These are phyloP conservation scores for Coemansia sp. DNA, from an alignment of 192 early-diverging fungal species.

Conservation along the genomic window DNA sequence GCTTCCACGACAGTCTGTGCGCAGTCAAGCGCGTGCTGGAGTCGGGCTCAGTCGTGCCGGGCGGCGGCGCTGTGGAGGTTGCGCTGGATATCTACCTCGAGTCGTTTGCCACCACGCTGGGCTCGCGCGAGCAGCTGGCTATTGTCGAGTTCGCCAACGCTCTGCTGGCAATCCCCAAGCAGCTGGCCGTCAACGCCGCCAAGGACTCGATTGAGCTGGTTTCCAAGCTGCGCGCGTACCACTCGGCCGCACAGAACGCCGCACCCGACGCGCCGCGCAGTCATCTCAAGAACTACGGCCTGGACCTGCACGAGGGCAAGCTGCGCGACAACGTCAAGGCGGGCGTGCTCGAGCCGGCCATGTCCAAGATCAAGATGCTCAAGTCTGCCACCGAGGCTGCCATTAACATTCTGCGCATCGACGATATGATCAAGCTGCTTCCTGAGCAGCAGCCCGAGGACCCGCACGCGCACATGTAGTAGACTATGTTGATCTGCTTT, in stretches of 20 bases:
- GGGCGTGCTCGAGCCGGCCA: slow-evolving; percentile 95
- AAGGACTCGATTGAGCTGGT: slow-evolving; percentile 98
- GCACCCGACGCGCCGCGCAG: slow-evolving; percentile 68
- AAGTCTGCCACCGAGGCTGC: slow-evolving; percentile 99
- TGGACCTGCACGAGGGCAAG: slow-evolving; percentile 92
- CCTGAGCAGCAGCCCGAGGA: slow-evolving; percentile 52
- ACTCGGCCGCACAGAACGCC: slow-evolving; percentile 83
- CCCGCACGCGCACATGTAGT: slow-evolving; percentile 54
- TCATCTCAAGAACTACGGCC: slow-evolving; percentile 81
- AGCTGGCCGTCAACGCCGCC: slow-evolving; percentile 95
- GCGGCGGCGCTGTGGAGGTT: slow-evolving; percentile 94
- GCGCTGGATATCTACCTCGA: slow-evolving; percentile 97
- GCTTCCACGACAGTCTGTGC: slow-evolving; percentile 91
- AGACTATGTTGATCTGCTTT: too few species aligned
- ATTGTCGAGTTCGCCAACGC: slow-evolving; percentile 98
- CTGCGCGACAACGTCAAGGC: slow-evolving; percentile 90
- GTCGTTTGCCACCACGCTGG: slow-evolving; percentile 95
- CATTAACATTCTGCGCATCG: slow-evolving; percentile 95
- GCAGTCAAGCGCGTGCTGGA: slow-evolving; percentile 97
- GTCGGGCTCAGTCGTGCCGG: slow-evolving; percentile 93
- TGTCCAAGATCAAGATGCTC: slow-evolving; percentile 97
- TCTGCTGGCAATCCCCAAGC: slow-evolving; percentile 95
- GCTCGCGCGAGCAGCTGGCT: slow-evolving; percentile 96
- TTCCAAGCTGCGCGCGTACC: slow-evolving; percentile 93
- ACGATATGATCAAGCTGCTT: slow-evolving; percentile 80